Conservation (phyloP, 208 protist species). For the Borovskyia barvae region DNA sequence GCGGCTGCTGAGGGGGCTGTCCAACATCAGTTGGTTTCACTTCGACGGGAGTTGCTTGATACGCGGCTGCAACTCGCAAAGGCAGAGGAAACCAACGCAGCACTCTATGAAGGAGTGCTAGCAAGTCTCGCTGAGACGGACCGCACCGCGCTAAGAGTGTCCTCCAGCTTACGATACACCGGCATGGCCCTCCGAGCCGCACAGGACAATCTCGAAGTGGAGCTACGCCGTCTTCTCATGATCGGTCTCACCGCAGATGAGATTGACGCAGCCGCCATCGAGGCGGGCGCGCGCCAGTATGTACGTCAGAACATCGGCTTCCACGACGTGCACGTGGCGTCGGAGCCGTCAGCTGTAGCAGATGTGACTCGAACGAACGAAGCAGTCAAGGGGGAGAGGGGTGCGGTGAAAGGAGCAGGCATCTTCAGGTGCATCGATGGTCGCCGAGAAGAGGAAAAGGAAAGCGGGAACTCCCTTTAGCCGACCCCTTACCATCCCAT, state of each 20-base stretch:
- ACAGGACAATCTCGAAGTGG: slow-evolving; percentile 65
- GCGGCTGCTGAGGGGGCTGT: background rate
- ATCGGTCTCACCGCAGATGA: slow-evolving; percentile 44
- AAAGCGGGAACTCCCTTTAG: too few relatives aligned
- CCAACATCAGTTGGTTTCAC: slow-evolving; percentile 22
- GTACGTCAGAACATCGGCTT: slow-evolving; percentile 77
- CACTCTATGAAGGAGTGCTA: slow-evolving; percentile 31
- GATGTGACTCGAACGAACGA: slow-evolving; percentile 8
- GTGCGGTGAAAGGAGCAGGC: too few relatives aligned
- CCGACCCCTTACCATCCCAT: too few relatives aligned
- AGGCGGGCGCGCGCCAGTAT: slow-evolving; percentile 67
- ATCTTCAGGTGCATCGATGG: too few relatives aligned
- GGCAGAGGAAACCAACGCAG: slow-evolving; percentile 10
- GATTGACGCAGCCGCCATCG: slow-evolving; percentile 64
- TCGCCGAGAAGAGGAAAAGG: too few relatives aligned
- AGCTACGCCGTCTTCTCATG: slow-evolving; percentile 66
- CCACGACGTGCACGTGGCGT: slow-evolving; percentile 51
- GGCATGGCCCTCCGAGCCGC: slow-evolving; percentile 64
- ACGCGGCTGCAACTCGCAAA: slow-evolving; percentile 57
- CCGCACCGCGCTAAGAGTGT: slow-evolving; percentile 41
- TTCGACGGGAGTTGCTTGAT: slow-evolving; percentile 44
- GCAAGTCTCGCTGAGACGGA: slow-evolving; percentile 45
- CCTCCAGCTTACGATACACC: slow-evolving; percentile 67
- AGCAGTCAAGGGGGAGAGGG: too few relatives aligned
- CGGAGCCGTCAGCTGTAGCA: slow-evolving; percentile 27